Base-by-base conservation (phyloP, 1,139 yeast genomes). In the Saccharomyces hybrid region DNA sequence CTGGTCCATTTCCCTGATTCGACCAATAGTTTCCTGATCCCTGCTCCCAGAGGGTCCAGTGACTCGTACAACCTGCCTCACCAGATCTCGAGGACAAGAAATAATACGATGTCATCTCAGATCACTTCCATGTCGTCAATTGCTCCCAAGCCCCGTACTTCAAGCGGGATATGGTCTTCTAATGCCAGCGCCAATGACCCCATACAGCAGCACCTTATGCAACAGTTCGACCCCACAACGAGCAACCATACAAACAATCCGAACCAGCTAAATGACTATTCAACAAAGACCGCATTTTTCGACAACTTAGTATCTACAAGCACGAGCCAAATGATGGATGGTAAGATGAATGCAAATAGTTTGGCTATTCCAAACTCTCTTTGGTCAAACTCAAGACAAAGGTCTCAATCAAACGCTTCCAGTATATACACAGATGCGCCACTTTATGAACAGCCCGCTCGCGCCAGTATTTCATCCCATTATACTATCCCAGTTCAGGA, bases 391-490 rank as follows among this genome's bases (percentile, higher is more conserved):
- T 4, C 44, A 8, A 63, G 70, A 50, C 65, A 61, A 44, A 54
- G 71, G 27, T 65, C 71, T 0, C 56, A 56, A 27, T 67, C 71
- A 0, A 67, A 65, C 51, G 66, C 67, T 2, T 67, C 71, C 12
- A 65, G 69, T 50, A 55, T 64, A 2, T 65, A 66, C 49, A 57
- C 63, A 9, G 70, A 67, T 52, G 65, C 67, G 11, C 62, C 59
- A 27, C 53, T 55, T 16, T 64, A 58, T 50, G 68, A 63, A 19
- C 28, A 44, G 5, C 55, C 32, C 8, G 12, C 49, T 21, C 72
- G 79, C 59, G 76, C 78, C 41, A 69, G 79, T 55, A 75, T 78
- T 4, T 26, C 59, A 1, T 77, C 76, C 46, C 74, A 75, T 9
- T 73, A 68, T 56, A 64, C 68, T 2, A 58, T 53, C 7, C 48